phyloP scores from a whole-genome alignment of 1,284 basidiomycete species.

The Rugosomyces carneus region DNA sequence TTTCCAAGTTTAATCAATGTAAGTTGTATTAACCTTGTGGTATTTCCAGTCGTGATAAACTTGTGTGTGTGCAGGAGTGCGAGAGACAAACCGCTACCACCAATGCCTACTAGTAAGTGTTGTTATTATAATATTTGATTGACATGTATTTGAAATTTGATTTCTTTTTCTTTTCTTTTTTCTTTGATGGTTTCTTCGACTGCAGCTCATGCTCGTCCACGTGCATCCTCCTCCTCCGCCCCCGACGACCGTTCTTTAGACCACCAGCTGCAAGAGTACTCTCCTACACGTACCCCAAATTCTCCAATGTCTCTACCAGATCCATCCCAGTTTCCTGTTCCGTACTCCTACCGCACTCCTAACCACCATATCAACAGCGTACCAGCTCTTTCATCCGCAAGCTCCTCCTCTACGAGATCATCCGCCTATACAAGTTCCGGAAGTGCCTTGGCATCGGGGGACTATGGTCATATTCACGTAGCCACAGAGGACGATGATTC shows the following conservation, averaged over 20 bases:
- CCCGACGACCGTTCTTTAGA: constrained; percentile 19
- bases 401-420: constrained; percentile 68
- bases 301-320: constrained; percentile 44
- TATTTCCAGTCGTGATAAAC: constrained; percentile 7
- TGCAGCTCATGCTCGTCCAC: constrained; percentile 22
- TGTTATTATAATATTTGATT: constrained; percentile 6
- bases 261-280: constrained; percentile 13
- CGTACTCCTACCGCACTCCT: constrained; percentile 44
- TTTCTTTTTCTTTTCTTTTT: constrained; percentile 1
- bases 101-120: constrained; percentile 20
- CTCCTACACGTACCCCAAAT: constrained; percentile 38
- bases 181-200: constrained; percentile 3
- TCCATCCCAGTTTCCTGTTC: constrained; percentile 54
- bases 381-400: constrained; percentile 58
- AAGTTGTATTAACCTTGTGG: neutral
- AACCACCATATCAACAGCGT: constrained; percentile 37
- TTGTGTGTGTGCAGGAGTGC: constrained; percentile 9
- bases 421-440: constrained; percentile 70
- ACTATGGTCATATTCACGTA: constrained; percentile 60
- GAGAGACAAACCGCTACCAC: constrained; percentile 25
- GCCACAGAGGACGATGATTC: constrained; percentile 54
- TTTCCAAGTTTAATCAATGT: neutral
- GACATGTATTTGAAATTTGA: constrained; percentile 2
- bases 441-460: constrained; percentile 49
- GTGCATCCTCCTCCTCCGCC: constrained; percentile 26